A percentile compares a stretch with the other conserved stretches of the same genome.
Evolutionary conservation across 2,329 filamentous ascomycete genomes (phyloP).

Genomic region (Fusarium acutatum): DNA sequence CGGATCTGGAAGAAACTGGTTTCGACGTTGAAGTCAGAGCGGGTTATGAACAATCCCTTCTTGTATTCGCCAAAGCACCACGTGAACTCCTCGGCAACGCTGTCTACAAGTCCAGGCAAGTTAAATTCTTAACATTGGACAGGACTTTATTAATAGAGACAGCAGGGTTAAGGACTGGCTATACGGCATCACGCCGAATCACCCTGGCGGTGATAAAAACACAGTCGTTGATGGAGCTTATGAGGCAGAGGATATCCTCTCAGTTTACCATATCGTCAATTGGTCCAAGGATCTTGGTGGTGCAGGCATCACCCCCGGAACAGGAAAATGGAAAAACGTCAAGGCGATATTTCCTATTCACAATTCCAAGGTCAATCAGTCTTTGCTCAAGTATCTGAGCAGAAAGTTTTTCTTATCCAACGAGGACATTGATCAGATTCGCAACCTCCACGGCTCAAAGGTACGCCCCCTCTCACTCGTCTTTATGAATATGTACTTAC

Average conservation of each 20-base stretch:
- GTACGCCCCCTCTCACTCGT: neutral
- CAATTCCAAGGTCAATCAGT: conserved; percentile 64
- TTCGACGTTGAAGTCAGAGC: conserved; percentile 76
- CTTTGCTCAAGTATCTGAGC: conserved; percentile 65
- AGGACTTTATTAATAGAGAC: neutral
- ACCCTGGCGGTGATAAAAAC: conserved; percentile 65
- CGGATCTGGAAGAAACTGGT: conserved; percentile 68
- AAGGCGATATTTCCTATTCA: conserved; percentile 70
- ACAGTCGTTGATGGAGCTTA: conserved; percentile 58
- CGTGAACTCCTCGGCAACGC: conserved; percentile 69
- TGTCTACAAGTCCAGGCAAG: conserved; percentile 72
- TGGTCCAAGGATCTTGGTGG: conserved; percentile 67
- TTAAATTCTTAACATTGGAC: fast-evolving
- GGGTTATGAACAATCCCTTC: conserved; percentile 71
- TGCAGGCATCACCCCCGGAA: conserved; percentile 67
- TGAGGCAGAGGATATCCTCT: conserved; percentile 75
- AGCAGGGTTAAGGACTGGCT: conserved; percentile 78
- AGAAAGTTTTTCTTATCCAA: conserved; percentile 59
- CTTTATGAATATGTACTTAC: fast-evolving
- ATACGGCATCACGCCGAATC: conserved; percentile 71
- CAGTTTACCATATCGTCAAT: conserved; percentile 73
- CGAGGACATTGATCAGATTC: conserved; percentile 66
- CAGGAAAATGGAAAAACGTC: conserved; percentile 68
- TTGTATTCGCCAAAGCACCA: conserved; percentile 73
- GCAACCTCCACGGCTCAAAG: conserved; percentile 70